Conservation (phyloP, 495 filamentous ascomycete genomes). For the Lasiosphaeria miniovina region DNA sequence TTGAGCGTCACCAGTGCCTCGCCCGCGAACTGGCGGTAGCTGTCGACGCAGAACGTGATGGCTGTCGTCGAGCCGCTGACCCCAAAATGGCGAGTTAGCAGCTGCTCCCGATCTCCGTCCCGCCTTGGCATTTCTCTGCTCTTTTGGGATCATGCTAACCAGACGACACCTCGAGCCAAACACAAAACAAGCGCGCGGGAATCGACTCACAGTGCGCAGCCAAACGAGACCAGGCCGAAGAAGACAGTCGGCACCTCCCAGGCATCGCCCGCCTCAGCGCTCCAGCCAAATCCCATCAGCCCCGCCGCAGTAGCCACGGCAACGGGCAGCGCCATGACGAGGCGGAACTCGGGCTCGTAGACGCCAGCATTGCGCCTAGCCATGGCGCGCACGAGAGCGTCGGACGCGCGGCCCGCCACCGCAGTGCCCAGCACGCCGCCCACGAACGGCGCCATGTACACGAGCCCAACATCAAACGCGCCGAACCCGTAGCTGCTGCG, state of each 20-base stretch:
- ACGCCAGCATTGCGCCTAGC: constrained; percentile 81
- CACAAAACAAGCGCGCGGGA: too few relatives aligned
- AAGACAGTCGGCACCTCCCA: constrained; percentile 95
- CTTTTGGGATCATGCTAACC: too few relatives aligned
- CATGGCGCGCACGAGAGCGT: constrained; percentile 80
- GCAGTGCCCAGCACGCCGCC: constrained; percentile 88
- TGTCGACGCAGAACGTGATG: constrained; percentile 93
- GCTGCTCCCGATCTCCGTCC: too few relatives aligned
- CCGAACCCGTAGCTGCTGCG: constrained; percentile 68
- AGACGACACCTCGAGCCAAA: too few relatives aligned
- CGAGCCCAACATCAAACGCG: constrained; percentile 73
- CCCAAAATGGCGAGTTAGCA: too few relatives aligned
- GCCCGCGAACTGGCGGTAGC: constrained; percentile 89
- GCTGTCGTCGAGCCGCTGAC: constrained; percentile 74
- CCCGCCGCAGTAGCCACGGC: constrained; percentile 76
- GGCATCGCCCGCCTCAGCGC: constrained; percentile 63
- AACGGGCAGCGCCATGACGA: constrained; percentile 87
- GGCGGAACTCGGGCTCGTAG: constrained; percentile 93
- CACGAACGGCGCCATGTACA: constrained; percentile 87
- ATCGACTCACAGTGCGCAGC: constrained; percentile 88
- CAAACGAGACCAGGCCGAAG: constrained; percentile 90
- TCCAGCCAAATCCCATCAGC: constrained; percentile 94
- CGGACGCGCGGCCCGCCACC: constrained; percentile 84
- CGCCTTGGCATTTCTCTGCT: too few relatives aligned
- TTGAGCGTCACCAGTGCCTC: constrained; percentile 94